Conservation (phyloP, 2,329 filamentous ascomycete species). For the Amesomyces nigricolor region DNA sequence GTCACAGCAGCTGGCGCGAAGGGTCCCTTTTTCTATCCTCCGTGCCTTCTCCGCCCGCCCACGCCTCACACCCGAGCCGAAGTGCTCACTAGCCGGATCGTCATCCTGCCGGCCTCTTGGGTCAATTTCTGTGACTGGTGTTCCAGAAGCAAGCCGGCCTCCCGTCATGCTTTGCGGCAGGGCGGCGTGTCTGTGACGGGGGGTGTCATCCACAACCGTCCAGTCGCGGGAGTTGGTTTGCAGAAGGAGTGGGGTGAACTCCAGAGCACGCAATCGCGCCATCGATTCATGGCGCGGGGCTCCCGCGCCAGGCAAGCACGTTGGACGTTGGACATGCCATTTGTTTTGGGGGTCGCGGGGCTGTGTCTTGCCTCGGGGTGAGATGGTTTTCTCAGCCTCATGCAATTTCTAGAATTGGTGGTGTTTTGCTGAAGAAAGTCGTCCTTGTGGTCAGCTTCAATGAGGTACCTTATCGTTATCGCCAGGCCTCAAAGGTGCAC, state of each 20-base stretch:
- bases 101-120: background rate
- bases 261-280: slow-evolving; percentile 33
- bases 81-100: slow-evolving; percentile 10
- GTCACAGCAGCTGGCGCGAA: background rate
- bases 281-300: slow-evolving; percentile 25
- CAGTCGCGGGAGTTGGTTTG: slow-evolving; percentile 18
- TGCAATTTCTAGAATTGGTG: too few species aligned
- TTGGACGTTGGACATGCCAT: background rate
- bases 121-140: background rate
- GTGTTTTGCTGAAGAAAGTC: background rate
- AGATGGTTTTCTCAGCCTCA: background rate
- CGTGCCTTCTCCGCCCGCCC: background rate
- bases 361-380: background rate
- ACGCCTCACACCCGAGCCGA: background rate
- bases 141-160: background rate
- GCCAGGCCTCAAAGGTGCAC: background rate
- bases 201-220: background rate
- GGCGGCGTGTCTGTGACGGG: slow-evolving; percentile 3
- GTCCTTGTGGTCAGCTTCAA: too few species aligned
- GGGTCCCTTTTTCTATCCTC: slow-evolving; percentile 1
- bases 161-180: slow-evolving; percentile 16
- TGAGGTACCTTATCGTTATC: slow-evolving; percentile 4
- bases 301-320: slow-evolving; percentile 3
- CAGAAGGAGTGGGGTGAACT: slow-evolving; percentile 28
- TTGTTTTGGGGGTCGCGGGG: background rate